Conservation (phyloP, 2,329 filamentous ascomycete species). For the Hawksworthiomyces lignivorus region DNA sequence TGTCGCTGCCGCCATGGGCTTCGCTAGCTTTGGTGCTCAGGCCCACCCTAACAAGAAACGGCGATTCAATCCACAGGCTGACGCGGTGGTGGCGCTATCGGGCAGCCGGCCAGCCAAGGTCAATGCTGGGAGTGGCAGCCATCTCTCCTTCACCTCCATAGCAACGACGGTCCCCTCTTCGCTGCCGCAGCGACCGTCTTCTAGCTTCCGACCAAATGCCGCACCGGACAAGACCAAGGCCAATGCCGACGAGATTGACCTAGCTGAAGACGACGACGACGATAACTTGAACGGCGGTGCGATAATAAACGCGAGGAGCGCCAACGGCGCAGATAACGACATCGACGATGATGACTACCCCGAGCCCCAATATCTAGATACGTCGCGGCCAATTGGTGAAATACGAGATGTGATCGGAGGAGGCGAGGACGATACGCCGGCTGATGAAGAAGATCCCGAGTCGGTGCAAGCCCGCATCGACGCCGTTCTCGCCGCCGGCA, state of each 20-base stretch:
- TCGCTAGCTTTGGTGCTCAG: constrained; percentile 59
- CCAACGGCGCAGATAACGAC: background rate
- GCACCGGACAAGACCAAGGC: background rate
- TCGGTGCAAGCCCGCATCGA: constrained; percentile 20
- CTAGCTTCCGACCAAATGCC: constrained; percentile 15
- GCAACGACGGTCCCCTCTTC: background rate
- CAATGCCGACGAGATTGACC: constrained; percentile 39
- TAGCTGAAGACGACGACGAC: constrained; percentile 29
- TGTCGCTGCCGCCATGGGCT: constrained; percentile 65
- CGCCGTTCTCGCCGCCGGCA: constrained; percentile 17
- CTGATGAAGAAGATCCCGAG: constrained; percentile 11
- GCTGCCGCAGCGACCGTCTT: constrained; percentile 10
- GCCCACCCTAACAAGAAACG: constrained; percentile 53
- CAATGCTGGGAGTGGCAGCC: no score
- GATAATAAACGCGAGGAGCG: background rate
- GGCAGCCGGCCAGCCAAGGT: constrained; percentile 20
- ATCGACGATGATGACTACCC: constrained; percentile 10
- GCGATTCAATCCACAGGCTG: constrained; percentile 52
- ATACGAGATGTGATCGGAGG: constrained; percentile 5
- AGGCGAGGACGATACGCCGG: background rate
- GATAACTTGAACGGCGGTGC: constrained; percentile 10
- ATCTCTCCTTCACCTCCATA: no score
- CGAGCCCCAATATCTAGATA: constrained; percentile 25
- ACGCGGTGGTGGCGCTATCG: constrained; percentile 35
- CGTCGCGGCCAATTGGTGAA: constrained; percentile 24